Evolutionary conservation across 2,329 filamentous ascomycete species (phyloP).

Genomic region (Trichoderma semiorbis): DNA sequence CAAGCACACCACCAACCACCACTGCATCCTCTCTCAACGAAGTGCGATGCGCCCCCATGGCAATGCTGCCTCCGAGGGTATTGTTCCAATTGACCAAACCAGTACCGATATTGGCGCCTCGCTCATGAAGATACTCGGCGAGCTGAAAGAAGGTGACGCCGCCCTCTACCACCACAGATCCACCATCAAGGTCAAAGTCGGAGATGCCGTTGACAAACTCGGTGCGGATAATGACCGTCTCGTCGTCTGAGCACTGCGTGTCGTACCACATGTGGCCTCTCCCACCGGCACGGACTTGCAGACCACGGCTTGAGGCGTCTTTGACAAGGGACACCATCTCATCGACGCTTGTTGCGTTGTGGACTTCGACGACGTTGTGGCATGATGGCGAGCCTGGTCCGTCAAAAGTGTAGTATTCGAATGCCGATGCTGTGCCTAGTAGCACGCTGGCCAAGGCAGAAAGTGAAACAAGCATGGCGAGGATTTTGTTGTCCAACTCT

Average conservation of each 20-base stretch:
- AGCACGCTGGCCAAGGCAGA: constrained; percentile 1
- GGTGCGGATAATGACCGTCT: constrained; percentile 47
- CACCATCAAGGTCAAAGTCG: constrained; percentile 41
- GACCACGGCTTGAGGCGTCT: constrained; percentile 36
- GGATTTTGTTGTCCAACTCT: neutral
- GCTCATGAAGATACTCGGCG: constrained; percentile 46
- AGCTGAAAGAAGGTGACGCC: constrained; percentile 52
- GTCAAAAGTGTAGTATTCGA: constrained; percentile 48
- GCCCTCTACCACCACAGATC: constrained; percentile 47
- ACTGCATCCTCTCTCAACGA: constrained; percentile 47
- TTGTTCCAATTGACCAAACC: constrained; percentile 55
- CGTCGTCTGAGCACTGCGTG: constrained; percentile 49
- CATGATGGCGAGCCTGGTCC: constrained; percentile 47
- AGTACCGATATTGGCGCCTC: constrained; percentile 46
- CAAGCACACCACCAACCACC: constrained; percentile 47
- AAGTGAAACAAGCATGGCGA: neutral
- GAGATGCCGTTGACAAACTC: constrained; percentile 43
- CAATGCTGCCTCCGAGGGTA: constrained; percentile 47
- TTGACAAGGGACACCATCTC: constrained; percentile 43
- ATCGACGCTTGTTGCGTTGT: constrained; percentile 43
- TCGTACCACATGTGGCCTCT: constrained; percentile 54
- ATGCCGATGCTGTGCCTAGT: neutral
- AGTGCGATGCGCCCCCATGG: constrained; percentile 51
- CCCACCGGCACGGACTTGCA: constrained; percentile 44
- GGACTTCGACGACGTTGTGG: constrained; percentile 42